These are phyloP conservation scores for Aspergillus novoparasiticus DNA, from an alignment of 2,329 filamentous ascomycete species.

Conservation along the genomic window DNA sequence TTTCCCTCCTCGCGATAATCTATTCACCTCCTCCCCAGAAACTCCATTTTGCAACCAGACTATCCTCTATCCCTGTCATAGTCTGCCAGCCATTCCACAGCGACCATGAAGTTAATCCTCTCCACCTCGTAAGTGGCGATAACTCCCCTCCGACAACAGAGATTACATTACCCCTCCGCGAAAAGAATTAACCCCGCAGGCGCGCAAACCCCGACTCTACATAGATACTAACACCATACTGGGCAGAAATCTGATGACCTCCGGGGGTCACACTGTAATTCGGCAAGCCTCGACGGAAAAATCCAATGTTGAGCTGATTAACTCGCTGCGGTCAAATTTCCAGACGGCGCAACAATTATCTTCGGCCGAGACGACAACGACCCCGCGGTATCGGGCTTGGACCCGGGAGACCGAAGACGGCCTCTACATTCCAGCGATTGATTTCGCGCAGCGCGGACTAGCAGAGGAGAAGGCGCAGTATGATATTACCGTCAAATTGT, in stretches of 20 bases:
- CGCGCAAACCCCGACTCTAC: conserved; percentile 5
- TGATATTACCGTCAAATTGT: conserved; percentile 93
- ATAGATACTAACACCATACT: conserved; percentile 3
- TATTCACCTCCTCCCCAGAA: background rate
- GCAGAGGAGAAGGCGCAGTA: conserved; percentile 82
- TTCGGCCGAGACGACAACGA: conserved; percentile 24
- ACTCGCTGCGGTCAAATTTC: conserved; percentile 84
- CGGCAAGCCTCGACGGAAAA: conserved; percentile 75
- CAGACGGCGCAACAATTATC: conserved; percentile 68
- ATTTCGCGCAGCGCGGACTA: conserved; percentile 70
- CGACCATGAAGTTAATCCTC: conserved; percentile 76
- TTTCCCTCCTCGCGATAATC: background rate
- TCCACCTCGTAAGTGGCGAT: conserved; percentile 73
- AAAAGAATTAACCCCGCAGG: background rate
- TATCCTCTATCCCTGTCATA: background rate
- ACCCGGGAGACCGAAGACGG: conserved; percentile 63
- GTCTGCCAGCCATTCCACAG: background rate
- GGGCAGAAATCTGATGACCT: conserved; percentile 77
- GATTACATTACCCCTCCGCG: background rate
- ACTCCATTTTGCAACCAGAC: background rate
- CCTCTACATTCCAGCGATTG: conserved; percentile 77
- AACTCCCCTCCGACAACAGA: background rate
- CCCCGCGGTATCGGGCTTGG: conserved; percentile 59
- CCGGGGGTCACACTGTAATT: conserved; percentile 79
- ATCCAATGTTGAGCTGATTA: conserved; percentile 91